Base-by-base conservation (phyloP, 768 basidiomycete species). In the Kwoniella bestiolae region DNA sequence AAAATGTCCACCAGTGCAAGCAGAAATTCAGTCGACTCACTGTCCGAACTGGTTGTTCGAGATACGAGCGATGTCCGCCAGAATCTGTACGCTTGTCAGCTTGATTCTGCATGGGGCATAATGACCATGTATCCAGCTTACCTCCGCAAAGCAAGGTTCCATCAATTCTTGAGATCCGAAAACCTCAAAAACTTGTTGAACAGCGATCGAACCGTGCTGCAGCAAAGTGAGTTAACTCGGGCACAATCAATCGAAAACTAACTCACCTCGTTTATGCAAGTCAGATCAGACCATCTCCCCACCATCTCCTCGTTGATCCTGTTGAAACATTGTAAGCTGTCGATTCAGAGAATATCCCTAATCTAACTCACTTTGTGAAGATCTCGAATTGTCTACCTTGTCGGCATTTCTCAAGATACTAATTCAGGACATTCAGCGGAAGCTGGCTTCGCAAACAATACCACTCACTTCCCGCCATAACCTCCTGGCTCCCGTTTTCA, bases 31-130 rank as follows among this genome's bases (percentile, higher is more conserved):
- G 35, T 28, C 4, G 16, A 72, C 76, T 71, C 56, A 79, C 78
- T 78, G 78, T 34, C 78, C 78, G 56, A 70, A 80, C 31, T 75
- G 76, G 34, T 74, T 75, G 65, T 80, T 80, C 26, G 76, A 74
- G 49, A 80, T 65, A 8, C 62, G 63, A 28, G 75, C 65, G 67
- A 80, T 71, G 46, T 72, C 63, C 11, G 45, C 63, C 50, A 76
- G 53, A 51, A 80, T 68, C 75, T 79, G 56, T 6, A 8, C 2
- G 28, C 11, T 21, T 12, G 34, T 66, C 61, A 72, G 46, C 64
- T 45, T n/a, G n/a, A n/a, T n/a, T n/a, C n/a, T n/a, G n/a, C n/a
- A n/a, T 8, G 32, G 11, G 46, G 14, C 26, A 12, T n/a, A 14
- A 47, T 25, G 14, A 46, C 23, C 21, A 0, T 49, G 12, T 6